A percentile compares a stretch with the other conserved stretches of the same genome.
phyloP scores from a whole-genome alignment of 2,329 filamentous ascomycete genomes.

The Cladosporium colombiae region DNA sequence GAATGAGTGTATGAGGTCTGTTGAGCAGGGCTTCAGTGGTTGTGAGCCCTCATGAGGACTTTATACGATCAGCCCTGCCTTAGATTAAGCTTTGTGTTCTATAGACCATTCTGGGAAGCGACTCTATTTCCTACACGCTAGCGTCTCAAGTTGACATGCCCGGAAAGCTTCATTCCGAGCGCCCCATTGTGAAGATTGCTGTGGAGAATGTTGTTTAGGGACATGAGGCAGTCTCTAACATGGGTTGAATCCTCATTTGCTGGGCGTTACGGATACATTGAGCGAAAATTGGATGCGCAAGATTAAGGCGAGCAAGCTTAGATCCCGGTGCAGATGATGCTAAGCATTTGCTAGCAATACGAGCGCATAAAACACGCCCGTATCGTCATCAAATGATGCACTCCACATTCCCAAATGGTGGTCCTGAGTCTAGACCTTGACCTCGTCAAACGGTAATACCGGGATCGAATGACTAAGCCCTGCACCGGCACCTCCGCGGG shows the following conservation, averaged over 20 bases:
- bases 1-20: conserved; percentile 2
- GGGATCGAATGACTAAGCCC: not conserved
- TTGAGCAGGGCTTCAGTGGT: not conserved
- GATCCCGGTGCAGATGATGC: not conserved
- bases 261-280: not conserved
- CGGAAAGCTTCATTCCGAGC: conserved; percentile 2
- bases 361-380: not conserved
- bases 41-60: not conserved
- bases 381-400: not conserved
- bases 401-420: not conserved
- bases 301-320: not conserved
- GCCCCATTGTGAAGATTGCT: not conserved
- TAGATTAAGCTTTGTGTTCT: not conserved
- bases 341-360: not conserved
- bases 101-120: not conserved
- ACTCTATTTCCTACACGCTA: conserved; percentile 1
- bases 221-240: not conserved
- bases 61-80: not conserved
- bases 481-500: not conserved
- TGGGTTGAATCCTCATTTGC: not conserved
- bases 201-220: not conserved
- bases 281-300: not conserved
- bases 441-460: not conserved
- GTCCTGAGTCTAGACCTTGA: not conserved
- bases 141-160: not conserved